Base-by-base conservation (phyloP, 164 flowering plant species). In the Vitis riparia region DNA sequence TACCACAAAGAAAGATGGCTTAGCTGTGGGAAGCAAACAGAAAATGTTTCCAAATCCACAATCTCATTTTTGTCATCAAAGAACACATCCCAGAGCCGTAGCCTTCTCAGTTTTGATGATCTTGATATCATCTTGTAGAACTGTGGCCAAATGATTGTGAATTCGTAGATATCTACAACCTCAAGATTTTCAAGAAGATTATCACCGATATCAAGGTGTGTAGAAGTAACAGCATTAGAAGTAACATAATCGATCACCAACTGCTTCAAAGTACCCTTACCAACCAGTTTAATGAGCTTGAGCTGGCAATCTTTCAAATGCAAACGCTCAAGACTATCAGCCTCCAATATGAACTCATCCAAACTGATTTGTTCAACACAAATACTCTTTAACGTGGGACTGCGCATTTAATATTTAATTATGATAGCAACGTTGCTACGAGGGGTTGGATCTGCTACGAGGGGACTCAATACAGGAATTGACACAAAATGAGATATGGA, bases 331-430 rank as follows among this genome's bases (percentile, higher is more conserved):
- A 92, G 83, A 65, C 74, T 68, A 74, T 94, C 97, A 50, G 91
- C 99, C 76, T 94, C 97, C 84, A 94, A 61, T 52, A 87, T 81
- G 65, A 92, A 86, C 74, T 92, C 92, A 68, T 92, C 97, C 82
- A 89, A 77, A 75, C 94, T 86, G 50, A 89, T 85, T 11, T 77
- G 97, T 91, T 2, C 83, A 53, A 92, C 97, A 78, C 76, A 11
- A 91, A 90, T 68, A 88, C 92, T 75, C 88, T 94, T 65, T 97
- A 94, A 17, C 88, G 95, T 79, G 90, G 97, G 48, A 74, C 91
- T 91, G 69, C 79, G 51, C 93, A n/a, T n/a, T n/a, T n/a, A n/a
- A n/a, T n/a, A n/a, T n/a, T n/a, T n/a, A n/a, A n/a, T n/a, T n/a
- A n/a, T n/a, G n/a, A n/a, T n/a, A n/a, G n/a, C n/a, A n/a, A n/a